Evolutionary conservation across 495 filamentous ascomycete genomes (phyloP), one percentile per base, ranked within the genome.

Genomic region (Talaromyces liani): DNA sequence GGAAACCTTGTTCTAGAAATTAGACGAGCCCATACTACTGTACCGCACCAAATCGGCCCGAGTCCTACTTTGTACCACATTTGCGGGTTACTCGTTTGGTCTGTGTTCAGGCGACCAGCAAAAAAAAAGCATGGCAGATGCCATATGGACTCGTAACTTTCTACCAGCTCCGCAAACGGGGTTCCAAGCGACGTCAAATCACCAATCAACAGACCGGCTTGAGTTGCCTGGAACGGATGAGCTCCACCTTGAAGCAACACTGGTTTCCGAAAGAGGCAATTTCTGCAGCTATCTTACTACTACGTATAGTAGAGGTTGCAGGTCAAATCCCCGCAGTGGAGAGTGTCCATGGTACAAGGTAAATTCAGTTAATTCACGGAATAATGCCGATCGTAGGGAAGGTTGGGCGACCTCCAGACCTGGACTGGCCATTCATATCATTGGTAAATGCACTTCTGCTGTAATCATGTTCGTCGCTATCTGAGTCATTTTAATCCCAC

Each of bases 261-360:
- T 18, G 18, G n/a, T 49, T 49, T 49, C 45, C 45, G 45, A 20
- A 49, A 12, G 1, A 20, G 45, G 45, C 45, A 49, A 49, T 49
- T 49, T 49, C n/a, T 49, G 6, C 10, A 20, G 36, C 36, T 41
- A 12, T 41, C 36, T 16, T 9, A n/a, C n/a, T n/a, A n/a, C n/a
- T n/a, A n/a, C n/a, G n/a, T n/a, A n/a, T n/a, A n/a, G n/a, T n/a
- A 41, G 36, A 41, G 36, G 36, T 41, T 41, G 36, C 2, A 41
- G 36, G 36, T 41, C 36, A 16, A 36, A 41, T 24, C 57, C 57
- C 57, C 57, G 57, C 57, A 59, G 45, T 49, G 45, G 45, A 49
- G 45, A 7, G n/a, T 4, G n/a, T 20, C 45, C 45, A 56, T 16
- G 12, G 54, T 16, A 18, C 33, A 36, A 7, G n/a, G 5, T 18